Base-by-base conservation (phyloP, 2,329 filamentous ascomycete species). In the Scytalidium sp. region DNA sequence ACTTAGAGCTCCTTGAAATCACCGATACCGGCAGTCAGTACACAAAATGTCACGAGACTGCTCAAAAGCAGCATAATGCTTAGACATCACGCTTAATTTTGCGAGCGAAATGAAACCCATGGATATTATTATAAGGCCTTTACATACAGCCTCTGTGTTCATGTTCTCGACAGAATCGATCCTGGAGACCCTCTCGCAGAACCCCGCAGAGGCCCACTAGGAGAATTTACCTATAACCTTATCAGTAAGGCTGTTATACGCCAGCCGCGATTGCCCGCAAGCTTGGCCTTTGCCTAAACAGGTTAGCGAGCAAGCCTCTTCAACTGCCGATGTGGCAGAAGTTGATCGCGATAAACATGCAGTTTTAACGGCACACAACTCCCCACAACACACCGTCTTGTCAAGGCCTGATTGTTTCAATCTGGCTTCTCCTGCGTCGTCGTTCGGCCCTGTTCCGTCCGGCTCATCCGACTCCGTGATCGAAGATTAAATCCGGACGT, bases 391-490 rank as follows among this genome's bases (percentile, higher is more conserved):
- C 32, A 36, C n/a, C n/a, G n/a, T 36, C 32, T 36, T n/a, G 5
- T 9, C 17, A 36, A 36, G 13, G 15, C 11, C 15, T 36, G 32
- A 15, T n/a, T n/a, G 13, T n/a, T n/a, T 36, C 4, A n/a, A 36
- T 36, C 15, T n/a, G 5, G 32, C 17, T 15, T n/a, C 32, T 36
- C 8, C 15, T n/a, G 13, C 32, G 5, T n/a, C 25, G 25, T 36
- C 32, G 11, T 5, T 36, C 47, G 40, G 47, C 43, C 49, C 55
- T 29, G 11, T 19, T 10, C 15, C 22, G 25, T 41, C 22, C 23
- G 36, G 13, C 13, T 22, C 40, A 43, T 42, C 41, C 17, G 11
- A n/a, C 13, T 36, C 32, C 7, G 32, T 36, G 32, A 8, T 36
- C 15, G 15, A 36, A 36, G 32, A 36, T 10, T n/a, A 36, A n/a